These are phyloP conservation scores for Hirschioporus abietinus DNA, from an alignment of 768 basidiomycete genomes.

Conservation along the genomic window DNA sequence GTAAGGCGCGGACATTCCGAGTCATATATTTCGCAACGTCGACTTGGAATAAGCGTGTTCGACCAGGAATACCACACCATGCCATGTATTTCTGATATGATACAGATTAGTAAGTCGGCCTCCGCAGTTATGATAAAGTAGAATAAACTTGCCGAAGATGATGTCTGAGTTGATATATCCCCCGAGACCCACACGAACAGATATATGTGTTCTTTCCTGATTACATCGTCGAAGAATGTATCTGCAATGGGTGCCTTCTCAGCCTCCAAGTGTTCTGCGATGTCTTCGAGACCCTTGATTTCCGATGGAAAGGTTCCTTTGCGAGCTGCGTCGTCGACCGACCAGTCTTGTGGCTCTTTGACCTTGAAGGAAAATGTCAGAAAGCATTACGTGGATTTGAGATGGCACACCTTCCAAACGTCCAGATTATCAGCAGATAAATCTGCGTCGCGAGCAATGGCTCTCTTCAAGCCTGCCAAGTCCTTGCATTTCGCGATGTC, in stretches of 20 bases:
- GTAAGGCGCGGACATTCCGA: background rate
- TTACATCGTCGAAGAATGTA: background rate
- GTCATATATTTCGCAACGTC: background rate
- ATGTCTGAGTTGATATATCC: background rate
- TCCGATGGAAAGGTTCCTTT: background rate
- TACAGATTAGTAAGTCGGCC: background rate
- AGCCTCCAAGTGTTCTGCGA: background rate
- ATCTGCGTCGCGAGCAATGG: background rate
- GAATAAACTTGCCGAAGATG: background rate
- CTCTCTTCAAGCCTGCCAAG: background rate
- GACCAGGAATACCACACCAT: background rate
- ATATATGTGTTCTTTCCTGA: background rate
- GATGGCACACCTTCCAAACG: background rate
- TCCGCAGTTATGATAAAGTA: background rate
- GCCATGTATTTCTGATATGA: background rate
- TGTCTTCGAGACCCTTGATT: background rate
- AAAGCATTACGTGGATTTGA: background rate
- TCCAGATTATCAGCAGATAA: background rate
- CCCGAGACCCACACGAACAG: background rate
- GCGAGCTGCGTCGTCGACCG: background rate
- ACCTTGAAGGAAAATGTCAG: background rate
- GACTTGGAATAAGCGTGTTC: background rate
- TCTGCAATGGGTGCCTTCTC: background rate
- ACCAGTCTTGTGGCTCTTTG: background rate
- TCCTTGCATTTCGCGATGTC: conserved; percentile 1